Evolutionary conservation across 148 eudicot species (phyloP).

Genomic region (Silene conica): DNA sequence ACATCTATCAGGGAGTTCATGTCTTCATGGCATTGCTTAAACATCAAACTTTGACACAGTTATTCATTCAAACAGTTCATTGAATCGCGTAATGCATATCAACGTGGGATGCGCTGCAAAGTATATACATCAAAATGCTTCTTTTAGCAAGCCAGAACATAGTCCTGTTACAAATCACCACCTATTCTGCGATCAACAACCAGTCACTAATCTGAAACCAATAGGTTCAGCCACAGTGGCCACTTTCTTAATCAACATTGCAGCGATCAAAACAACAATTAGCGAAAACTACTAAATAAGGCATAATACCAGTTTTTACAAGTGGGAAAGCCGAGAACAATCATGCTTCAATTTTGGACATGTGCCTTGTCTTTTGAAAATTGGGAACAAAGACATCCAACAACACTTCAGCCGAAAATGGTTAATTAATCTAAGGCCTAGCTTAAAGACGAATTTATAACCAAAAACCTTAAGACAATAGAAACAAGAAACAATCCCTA

Average conservation of each 20-base stretch:
- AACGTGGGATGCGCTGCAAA: not conserved
- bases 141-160: not conserved
- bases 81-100: not conserved
- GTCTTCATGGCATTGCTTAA: not conserved
- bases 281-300: constrained; percentile 9
- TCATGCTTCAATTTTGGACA: constrained; percentile 24
- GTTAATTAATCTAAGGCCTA: constrained; percentile 21
- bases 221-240: not conserved
- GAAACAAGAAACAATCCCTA: not conserved
- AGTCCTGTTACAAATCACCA: not conserved
- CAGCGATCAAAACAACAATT: constrained; percentile 5
- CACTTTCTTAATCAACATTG: not conserved
- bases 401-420: constrained; percentile 23
- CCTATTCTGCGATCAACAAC: not conserved
- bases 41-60: constrained; percentile 13
- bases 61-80: not conserved
- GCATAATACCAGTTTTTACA: constrained; percentile 13
- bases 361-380: constrained; percentile 15
- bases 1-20: too few relatives aligned
- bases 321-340: constrained; percentile 24
- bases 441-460: constrained; percentile 15
- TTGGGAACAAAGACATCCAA: constrained; percentile 22
- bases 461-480: constrained; percentile 16
- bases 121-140: not conserved
- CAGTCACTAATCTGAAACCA: constrained; percentile 1